Percentiles rank a stretch among this genome's conserved stretches.
These are phyloP conservation scores for Cladorrhinum sp. DNA, from an alignment of 2,329 filamentous ascomycete species.

Conservation along the genomic window DNA sequence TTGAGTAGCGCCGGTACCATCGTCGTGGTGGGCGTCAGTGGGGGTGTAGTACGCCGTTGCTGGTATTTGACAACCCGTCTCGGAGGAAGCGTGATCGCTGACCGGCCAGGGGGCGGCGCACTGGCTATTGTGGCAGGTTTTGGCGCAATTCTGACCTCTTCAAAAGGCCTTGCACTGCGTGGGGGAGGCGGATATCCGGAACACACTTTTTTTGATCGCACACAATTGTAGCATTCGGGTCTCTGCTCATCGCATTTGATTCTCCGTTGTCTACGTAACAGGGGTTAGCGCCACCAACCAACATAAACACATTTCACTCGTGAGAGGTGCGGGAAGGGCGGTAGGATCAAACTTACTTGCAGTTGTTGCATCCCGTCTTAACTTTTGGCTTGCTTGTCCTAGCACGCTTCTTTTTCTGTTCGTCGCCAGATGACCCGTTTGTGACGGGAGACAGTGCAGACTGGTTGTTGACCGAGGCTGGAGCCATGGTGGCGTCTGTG, in stretches of 20 bases:
- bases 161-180: conserved; percentile 44
- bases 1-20: conserved; percentile 33
- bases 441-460: conserved; percentile 8
- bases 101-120: conserved; percentile 23
- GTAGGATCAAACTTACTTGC: conserved; percentile 55
- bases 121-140: conserved; percentile 36
- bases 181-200: conserved; percentile 60
- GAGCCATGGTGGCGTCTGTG: conserved; percentile 6
- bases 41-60: conserved; percentile 37
- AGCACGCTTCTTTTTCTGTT: conserved; percentile 41
- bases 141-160: conserved; percentile 50
- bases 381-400: conserved; percentile 59
- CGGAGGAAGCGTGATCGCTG: conserved; percentile 24
- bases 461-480: conserved; percentile 2
- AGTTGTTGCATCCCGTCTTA: conserved; percentile 64
- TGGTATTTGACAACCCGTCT: conserved; percentile 27
- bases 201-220: conserved; percentile 56
- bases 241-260: conserved; percentile 67
- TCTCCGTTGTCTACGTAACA: conserved; percentile 48
- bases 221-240: conserved; percentile 59
- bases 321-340: conserved; percentile 10
- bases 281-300: conserved; percentile 15
- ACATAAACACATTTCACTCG: conserved; percentile 6
- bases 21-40: conserved; percentile 33
- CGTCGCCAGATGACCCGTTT: conserved; percentile 22